Evolutionary conservation across 768 basidiomycete genomes (phyloP).

Genomic region (Lanmaoa rubissima): DNA sequence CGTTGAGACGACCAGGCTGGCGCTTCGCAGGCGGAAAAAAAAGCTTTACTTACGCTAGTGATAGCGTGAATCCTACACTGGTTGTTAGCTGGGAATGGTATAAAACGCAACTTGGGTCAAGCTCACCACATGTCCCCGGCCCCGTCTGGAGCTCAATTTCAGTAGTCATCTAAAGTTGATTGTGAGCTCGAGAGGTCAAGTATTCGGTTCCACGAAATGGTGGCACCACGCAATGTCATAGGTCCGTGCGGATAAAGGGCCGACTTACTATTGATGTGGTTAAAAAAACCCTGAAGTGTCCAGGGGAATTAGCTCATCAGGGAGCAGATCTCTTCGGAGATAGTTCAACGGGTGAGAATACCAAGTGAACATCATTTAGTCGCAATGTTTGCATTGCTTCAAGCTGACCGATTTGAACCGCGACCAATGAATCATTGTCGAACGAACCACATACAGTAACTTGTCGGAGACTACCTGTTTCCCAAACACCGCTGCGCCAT

Average conservation of each 20-base stretch:
- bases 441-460: constrained; percentile 11
- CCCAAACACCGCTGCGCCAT: neutral
- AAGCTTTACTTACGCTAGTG: neutral
- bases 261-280: neutral
- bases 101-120: neutral
- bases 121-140: constrained; percentile 2
- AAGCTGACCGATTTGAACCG: too few relatives aligned
- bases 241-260: neutral
- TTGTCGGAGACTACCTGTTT: neutral
- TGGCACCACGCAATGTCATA: too few relatives aligned
- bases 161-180: neutral
- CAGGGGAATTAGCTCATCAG: neutral
- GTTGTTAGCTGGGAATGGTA: neutral
- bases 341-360: neutral
- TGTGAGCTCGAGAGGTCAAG: neutral
- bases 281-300: neutral
- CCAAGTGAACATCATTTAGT: too few relatives aligned
- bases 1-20: neutral
- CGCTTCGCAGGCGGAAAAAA: neutral
- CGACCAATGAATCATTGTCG: neutral
- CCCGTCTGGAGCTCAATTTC: neutral
- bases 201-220: neutral
- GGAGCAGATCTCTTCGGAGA: too few relatives aligned
- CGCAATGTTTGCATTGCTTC: too few relatives aligned
- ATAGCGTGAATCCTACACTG: neutral